A percentile compares a stretch with the other conserved stretches of the same genome.
phyloP scores from a whole-genome alignment of 202 grass and related monocot genomes.

The Brachypodium distachyon region DNA sequence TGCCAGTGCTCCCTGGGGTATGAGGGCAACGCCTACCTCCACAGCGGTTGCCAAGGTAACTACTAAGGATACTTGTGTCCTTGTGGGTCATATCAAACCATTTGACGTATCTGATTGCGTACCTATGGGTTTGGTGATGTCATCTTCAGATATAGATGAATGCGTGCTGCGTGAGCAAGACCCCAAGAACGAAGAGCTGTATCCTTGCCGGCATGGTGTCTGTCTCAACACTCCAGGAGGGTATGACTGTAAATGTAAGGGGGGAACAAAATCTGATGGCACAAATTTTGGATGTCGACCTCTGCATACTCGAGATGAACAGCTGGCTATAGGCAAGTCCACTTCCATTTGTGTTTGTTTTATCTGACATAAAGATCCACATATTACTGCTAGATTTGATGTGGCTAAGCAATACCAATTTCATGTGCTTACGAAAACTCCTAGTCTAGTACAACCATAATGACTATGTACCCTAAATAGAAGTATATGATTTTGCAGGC shows the following conservation, averaged over 20 bases:
- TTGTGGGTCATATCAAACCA: too few species aligned
- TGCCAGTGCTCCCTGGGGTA: conserved; percentile 53
- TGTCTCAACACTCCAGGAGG: conserved; percentile 35
- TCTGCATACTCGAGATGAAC: neutral
- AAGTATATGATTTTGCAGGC: conserved; percentile 4
- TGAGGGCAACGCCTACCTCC: conserved; percentile 53
- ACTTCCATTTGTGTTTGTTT: neutral
- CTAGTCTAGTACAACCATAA: too few species aligned
- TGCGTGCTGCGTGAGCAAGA: conserved; percentile 29
- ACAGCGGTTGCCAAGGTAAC: conserved; percentile 38
- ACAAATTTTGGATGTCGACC: neutral
- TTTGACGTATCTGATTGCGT: neutral
- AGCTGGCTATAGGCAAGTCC: conserved; percentile 21
- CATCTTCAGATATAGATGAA: conserved; percentile 48
- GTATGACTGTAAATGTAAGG: conserved; percentile 32
- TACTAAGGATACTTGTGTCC: neutral
- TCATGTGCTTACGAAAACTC: too few species aligned
- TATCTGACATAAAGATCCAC: neutral
- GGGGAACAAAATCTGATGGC: conserved; percentile 10
- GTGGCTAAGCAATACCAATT: neutral
- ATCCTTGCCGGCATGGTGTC: conserved; percentile 26
- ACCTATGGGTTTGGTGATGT: neutral
- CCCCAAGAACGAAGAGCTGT: neutral
- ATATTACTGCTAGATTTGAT: neutral
- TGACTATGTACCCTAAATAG: too few species aligned